phyloP scores from a whole-genome alignment of 352 stramenopile species.

The Globisporangium nunn region DNA sequence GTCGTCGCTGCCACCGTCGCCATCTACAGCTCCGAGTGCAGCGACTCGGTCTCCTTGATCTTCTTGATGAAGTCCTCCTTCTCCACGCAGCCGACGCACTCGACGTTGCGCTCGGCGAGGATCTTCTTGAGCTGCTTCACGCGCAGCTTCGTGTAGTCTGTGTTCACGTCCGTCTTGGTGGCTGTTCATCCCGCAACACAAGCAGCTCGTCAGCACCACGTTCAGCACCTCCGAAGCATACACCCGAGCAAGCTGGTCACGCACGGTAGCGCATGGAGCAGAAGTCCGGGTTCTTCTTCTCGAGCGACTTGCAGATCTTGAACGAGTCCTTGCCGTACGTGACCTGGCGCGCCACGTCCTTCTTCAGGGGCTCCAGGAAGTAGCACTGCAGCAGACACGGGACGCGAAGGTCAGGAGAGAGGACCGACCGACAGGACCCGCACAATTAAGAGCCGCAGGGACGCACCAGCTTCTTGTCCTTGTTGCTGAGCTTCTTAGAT shows the following conservation, averaged over 20 bases:
- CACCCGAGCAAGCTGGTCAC: conserved; percentile 8
- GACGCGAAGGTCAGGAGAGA: too few relatives aligned
- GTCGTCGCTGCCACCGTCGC: background rate
- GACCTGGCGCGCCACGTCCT: conserved; percentile 89
- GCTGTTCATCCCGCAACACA: conserved; percentile 24
- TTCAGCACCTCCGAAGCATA: background rate
- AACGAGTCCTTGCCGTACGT: conserved; percentile 89
- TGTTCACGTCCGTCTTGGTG: conserved; percentile 91
- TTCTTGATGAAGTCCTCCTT: conserved; percentile 94
- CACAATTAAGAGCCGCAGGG: too few relatives aligned
- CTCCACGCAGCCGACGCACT: conserved; percentile 91
- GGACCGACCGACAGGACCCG: too few relatives aligned
- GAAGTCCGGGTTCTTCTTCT: conserved; percentile 93
- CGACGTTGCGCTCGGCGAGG: conserved; percentile 86
- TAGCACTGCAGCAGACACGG: conserved; percentile 71
- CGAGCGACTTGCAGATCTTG: conserved; percentile 91
- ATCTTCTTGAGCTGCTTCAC: conserved; percentile 96
- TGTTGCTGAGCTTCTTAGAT: conserved; percentile 68
- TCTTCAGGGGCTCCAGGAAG: conserved; percentile 92
- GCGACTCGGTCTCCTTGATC: conserved; percentile 87
- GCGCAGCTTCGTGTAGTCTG: conserved; percentile 92
- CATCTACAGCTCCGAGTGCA: conserved; percentile 77
- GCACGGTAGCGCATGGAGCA: conserved; percentile 92
- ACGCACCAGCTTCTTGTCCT: conserved; percentile 90
- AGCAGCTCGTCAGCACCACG: background rate